These are phyloP conservation scores for Globisporangium okanoganense DNA, from an alignment of 352 stramenopile genomes.

Conservation along the genomic window DNA sequence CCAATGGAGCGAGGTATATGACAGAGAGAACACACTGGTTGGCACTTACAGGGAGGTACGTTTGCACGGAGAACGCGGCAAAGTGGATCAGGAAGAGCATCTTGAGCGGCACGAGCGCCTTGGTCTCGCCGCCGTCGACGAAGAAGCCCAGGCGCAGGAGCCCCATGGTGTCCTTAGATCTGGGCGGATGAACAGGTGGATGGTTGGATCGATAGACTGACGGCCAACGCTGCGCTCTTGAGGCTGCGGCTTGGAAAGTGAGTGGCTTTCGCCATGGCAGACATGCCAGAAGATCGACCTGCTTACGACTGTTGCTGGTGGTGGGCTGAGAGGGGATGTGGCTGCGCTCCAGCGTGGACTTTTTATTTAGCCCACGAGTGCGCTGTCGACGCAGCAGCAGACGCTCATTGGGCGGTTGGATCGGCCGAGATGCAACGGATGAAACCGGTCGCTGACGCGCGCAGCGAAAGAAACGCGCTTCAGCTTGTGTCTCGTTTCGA, in stretches of 20 bases:
- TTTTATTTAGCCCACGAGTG: neutral
- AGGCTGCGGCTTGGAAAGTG: neutral
- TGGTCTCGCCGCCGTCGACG: conserved; percentile 57
- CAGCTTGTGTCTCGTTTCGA: too few relatives aligned
- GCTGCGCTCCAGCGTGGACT: neutral
- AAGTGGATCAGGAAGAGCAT: conserved; percentile 69
- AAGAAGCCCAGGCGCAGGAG: conserved; percentile 39
- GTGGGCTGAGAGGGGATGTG: neutral
- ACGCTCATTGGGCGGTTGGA: neutral
- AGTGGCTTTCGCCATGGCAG: neutral
- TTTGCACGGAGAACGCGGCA: conserved; percentile 64
- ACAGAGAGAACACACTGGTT: too few relatives aligned
- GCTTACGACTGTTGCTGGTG: neutral
- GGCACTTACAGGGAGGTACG: conserved; percentile 45
- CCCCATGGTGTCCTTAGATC: too few relatives aligned
- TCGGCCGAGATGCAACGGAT: neutral
- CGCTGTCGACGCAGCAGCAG: neutral
- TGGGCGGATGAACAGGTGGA: too few relatives aligned
- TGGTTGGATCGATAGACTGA: neutral
- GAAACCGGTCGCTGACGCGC: neutral
- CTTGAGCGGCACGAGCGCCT: conserved; percentile 64
- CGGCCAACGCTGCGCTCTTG: neutral
- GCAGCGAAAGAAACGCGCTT: neutral
- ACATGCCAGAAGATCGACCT: neutral
- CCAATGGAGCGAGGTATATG: too few relatives aligned